phyloP scores from a whole-genome alignment of 2,329 filamentous ascomycete genomes.

The Fusarium nelsonii region DNA sequence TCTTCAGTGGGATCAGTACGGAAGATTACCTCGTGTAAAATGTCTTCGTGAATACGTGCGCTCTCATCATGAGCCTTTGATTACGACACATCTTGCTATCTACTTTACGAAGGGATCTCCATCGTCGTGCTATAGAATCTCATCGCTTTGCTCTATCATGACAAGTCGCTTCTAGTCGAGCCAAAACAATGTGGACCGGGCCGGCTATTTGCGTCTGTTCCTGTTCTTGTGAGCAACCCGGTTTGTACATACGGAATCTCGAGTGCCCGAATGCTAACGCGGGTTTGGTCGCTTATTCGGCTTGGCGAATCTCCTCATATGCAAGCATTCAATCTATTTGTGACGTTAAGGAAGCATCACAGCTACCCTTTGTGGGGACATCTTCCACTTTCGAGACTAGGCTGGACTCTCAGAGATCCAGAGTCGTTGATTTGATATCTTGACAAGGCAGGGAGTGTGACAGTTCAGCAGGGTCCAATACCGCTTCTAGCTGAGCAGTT shows the following conservation, averaged over 20 bases:
- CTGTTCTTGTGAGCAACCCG: slow-evolving; percentile 10
- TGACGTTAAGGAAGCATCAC: slow-evolving; percentile 5
- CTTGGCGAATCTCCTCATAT: background rate
- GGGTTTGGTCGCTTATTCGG: slow-evolving; percentile 3
- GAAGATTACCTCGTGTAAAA: slow-evolving; percentile 7
- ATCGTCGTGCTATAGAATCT: slow-evolving; percentile 9
- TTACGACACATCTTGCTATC: background rate
- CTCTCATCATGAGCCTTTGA: background rate
- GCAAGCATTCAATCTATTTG: slow-evolving; percentile 3
- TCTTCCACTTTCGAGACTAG: background rate
- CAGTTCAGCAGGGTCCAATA: background rate
- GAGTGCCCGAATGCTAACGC: background rate
- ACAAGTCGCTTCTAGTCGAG: slow-evolving; percentile 24
- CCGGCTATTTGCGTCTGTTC: slow-evolving; percentile 9
- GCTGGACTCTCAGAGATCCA: background rate
- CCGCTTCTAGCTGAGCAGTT: slow-evolving; percentile 2
- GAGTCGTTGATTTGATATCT: slow-evolving; percentile 5
- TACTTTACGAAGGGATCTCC: background rate
- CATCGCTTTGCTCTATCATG: slow-evolving; percentile 9
- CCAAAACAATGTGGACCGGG: slow-evolving; percentile 15
- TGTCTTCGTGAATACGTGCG: slow-evolving; percentile 16
- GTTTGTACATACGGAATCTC: slow-evolving; percentile 14
- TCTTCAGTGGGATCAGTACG: slow-evolving; percentile 3
- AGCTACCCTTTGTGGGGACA: slow-evolving; percentile 1
- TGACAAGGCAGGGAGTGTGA: background rate